Base-by-base conservation (phyloP, 345 rosid genomes). In the Conringia planisiliqua region DNA sequence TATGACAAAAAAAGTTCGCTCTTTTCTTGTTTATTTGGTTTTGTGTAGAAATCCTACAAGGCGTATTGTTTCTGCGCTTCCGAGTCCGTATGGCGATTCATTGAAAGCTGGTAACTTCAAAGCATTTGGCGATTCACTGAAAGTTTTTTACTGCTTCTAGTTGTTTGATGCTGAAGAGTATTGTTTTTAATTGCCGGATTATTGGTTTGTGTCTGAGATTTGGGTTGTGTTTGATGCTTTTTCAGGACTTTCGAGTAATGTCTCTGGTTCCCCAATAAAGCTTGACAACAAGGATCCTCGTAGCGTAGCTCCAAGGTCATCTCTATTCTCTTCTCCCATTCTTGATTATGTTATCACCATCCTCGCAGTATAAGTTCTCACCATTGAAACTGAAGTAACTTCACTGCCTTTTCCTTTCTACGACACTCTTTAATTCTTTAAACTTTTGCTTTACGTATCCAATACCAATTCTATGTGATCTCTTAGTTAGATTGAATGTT, bases 171-270 rank as follows among this genome's bases (percentile, higher is more conserved):
- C 33, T 24, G 20, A 27, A 62, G 14, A 38, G 58, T 58, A 6
- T 47, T 27, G 27, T 42, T 43, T 3, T 40, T 1, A 32, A 4
- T 4, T 46, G 1, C 55, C 8, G 10, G 12, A 48, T 39, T 54
- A 16, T 55, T 60, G 59, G 56, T 27, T n/a, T 44, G 16, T 67
- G 39, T 62, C 59, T 60, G 38, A 50, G 48, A 29, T 52, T 75
- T 63, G 27, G 2, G 47, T 46, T 65, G 56, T 73, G 27, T 57
- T 78, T 74, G 52, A 47, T 66, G 30, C 64, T 29, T 80, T 20
- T 87, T 20, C 88, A 91, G 94, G 90, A 81, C 68, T 86, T 66
- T 83, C 88, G 2, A 83, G 85, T 75, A 81, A 64, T 70, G 54
- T 62, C 71, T 14, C 54, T 70, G 84, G 83, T 4, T 57, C 80